These are phyloP conservation scores for Dendryphion nanum DNA, from an alignment of 2,329 filamentous ascomycete species.

Conservation along the genomic window DNA sequence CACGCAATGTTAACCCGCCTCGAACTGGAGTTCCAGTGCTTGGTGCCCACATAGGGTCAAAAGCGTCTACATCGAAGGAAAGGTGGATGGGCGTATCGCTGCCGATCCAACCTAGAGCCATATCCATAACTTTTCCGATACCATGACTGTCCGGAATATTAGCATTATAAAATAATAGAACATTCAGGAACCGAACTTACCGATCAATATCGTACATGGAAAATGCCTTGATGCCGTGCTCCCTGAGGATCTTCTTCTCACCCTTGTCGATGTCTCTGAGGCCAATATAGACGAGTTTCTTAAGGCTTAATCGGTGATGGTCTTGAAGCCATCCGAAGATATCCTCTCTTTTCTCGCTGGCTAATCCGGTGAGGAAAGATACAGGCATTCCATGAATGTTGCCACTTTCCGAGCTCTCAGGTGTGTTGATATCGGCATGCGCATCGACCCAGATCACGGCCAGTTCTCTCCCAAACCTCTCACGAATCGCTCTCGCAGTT, in stretches of 20 bases:
- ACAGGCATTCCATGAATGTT: constrained; percentile 99
- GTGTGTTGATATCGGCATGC: constrained; percentile 96
- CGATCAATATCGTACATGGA: constrained; percentile 98
- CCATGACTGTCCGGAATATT: constrained; percentile 61
- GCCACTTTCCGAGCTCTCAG: constrained; percentile 82
- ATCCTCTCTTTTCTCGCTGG: constrained; percentile 70
- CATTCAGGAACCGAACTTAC: constrained; percentile 47
- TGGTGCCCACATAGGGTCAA: constrained; percentile 94
- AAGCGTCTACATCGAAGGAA: constrained; percentile 93
- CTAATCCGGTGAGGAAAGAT: constrained; percentile 83
- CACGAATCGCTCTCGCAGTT: constrained; percentile 79
- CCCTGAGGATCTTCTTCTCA: constrained; percentile 87
- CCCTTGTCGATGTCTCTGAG: constrained; percentile 88
- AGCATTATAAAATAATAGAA: constrained; percentile 6
- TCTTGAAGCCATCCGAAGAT: constrained; percentile 87
- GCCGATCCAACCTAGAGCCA: constrained; percentile 96
- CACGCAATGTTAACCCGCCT: constrained; percentile 86
- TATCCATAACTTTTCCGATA: constrained; percentile 94
- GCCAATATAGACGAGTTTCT: constrained; percentile 96
- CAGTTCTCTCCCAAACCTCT: constrained; percentile 78
- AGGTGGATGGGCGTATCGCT: constrained; percentile 94
- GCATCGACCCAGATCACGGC: constrained; percentile 99
- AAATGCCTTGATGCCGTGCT: constrained; percentile 91
- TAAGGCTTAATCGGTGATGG: constrained; percentile 67
- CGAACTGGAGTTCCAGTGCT: constrained; percentile 94